Evolutionary conservation across 1,284 basidiomycete species (phyloP).

Genomic region (Marasmius tenuissimus): DNA sequence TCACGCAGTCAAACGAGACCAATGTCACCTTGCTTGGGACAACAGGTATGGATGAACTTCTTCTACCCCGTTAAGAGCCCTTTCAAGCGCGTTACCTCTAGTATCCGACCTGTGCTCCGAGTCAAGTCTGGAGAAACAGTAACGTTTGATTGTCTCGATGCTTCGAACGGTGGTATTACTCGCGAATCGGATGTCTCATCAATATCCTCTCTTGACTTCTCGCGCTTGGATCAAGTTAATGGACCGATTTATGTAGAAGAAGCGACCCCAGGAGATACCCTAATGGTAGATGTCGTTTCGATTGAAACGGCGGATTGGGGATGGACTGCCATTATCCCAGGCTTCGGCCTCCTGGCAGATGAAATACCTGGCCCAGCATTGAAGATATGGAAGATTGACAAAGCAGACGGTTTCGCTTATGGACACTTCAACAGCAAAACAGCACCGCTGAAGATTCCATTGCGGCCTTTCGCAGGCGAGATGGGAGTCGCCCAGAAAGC

Average conservation of each 20-base stretch:
- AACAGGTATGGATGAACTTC: constrained; percentile 42
- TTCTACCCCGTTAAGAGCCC: neutral
- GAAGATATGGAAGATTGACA: constrained; percentile 53
- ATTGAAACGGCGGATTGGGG: constrained; percentile 58
- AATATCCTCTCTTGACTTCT: constrained; percentile 41
- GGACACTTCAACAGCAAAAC: constrained; percentile 38
- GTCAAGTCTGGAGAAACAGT: constrained; percentile 54
- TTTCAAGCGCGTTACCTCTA: constrained; percentile 19
- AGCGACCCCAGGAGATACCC: constrained; percentile 55
- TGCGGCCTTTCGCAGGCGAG: constrained; percentile 59
- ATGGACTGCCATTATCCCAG: constrained; percentile 58
- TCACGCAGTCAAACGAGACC: constrained; percentile 49
- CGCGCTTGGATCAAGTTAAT: constrained; percentile 55
- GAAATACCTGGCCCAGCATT: constrained; percentile 50
- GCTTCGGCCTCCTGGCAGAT: constrained; percentile 58
- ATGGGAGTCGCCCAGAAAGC: constrained; percentile 64
- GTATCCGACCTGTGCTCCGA: constrained; percentile 48
- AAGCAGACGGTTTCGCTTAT: constrained; percentile 40
- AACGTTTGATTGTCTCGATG: constrained; percentile 60
- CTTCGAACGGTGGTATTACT: constrained; percentile 59
- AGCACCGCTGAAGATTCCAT: constrained; percentile 45
- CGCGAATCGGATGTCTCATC: constrained; percentile 36
- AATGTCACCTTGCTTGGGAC: constrained; percentile 56
- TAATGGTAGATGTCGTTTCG: constrained; percentile 55
- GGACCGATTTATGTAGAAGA: constrained; percentile 54